Evolutionary conservation across 495 filamentous ascomycete species (phyloP), one percentile per base, ranked within the genome.

Genomic region (Pseudotulostoma volvatum): DNA sequence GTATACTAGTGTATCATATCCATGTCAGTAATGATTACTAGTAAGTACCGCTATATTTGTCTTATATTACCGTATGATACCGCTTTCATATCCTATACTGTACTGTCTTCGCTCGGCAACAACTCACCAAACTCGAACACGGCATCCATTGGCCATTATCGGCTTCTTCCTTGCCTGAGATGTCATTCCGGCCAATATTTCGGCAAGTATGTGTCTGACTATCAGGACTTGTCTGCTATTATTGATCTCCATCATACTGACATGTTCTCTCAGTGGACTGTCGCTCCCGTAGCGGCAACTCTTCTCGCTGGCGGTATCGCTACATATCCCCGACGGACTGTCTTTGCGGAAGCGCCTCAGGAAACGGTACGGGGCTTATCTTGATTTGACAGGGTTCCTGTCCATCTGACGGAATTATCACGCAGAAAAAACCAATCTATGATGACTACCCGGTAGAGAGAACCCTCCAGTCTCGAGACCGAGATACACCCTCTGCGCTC

Each of bases 381-480:
- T n/a, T n/a, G n/a, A n/a, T n/a, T n/a, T n/a, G n/a, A n/a, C n/a
- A n/a, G n/a, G n/a, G 7, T n/a, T 4, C n/a, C n/a, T 13, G 3
- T 18, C 30, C 0, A 17, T 0, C n/a, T 45, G 9, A 20, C 32
- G 28, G n/a, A 36, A 48, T 15, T n/a, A n/a, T n/a, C n/a, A n/a
- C n/a, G n/a, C 48, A 68, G 54, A 79, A 76, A 50, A 93, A 92
- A 67, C 74, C 86, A 36, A 90, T 94, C 63, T 94, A 93, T 69
- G 81, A 88, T 54, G 75, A 83, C 59, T 66, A 70, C 55, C 46
- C 61, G 38, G 41, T 54, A 51, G 57, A 57, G 20, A 47, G n/a
- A n/a, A n/a, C n/a, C n/a, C n/a, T n/a, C n/a, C 56, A 23, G 13
- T 36, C 33, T 44, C 61, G 33, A 46, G 41, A 31, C 46, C 42